Evolutionary conservation across 192 early-diverging fungal species (phyloP).

Genomic region (Linnemannia zychae): DNA sequence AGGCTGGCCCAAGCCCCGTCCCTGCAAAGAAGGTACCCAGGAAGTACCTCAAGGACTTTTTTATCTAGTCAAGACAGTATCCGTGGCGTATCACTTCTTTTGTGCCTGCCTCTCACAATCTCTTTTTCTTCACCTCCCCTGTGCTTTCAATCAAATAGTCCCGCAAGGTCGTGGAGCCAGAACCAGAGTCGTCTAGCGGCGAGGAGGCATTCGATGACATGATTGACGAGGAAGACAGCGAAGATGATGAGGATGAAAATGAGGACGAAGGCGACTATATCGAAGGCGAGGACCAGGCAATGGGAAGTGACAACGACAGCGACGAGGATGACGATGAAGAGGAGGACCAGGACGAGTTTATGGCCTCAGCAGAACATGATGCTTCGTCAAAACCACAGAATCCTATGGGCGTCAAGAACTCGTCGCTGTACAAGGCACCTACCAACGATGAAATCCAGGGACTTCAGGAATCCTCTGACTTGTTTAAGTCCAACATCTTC

Average conservation of each 20-base stretch:
- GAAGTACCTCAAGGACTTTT: neutral
- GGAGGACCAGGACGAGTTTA: slow-evolving; percentile 54
- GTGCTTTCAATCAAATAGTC: slow-evolving; percentile 8
- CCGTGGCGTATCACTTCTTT: neutral
- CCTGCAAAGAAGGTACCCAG: slow-evolving; percentile 43
- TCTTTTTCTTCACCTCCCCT: neutral
- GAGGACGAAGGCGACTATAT: slow-evolving; percentile 62
- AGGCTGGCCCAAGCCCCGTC: slow-evolving; percentile 23
- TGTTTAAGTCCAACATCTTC: slow-evolving; percentile 94
- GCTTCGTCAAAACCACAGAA: slow-evolving; percentile 31
- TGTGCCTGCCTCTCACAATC: neutral
- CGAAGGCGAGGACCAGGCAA: slow-evolving; percentile 56
- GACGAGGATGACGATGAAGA: slow-evolving; percentile 41
- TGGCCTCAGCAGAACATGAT: slow-evolving; percentile 51
- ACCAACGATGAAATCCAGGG: slow-evolving; percentile 88
- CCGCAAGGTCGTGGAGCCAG: slow-evolving; percentile 40
- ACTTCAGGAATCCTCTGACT: slow-evolving; percentile 83
- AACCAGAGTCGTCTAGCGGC: slow-evolving; percentile 28
- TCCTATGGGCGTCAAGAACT: slow-evolving; percentile 49
- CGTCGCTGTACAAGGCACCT: slow-evolving; percentile 64
- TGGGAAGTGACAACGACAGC: slow-evolving; percentile 27
- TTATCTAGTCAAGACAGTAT: neutral
- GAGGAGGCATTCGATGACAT: slow-evolving; percentile 49
- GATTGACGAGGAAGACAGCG: slow-evolving; percentile 58
- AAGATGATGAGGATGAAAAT: slow-evolving; percentile 64